phyloP scores from a whole-genome alignment of 2,329 filamentous ascomycete species.

The Phialophora verrucosa region DNA sequence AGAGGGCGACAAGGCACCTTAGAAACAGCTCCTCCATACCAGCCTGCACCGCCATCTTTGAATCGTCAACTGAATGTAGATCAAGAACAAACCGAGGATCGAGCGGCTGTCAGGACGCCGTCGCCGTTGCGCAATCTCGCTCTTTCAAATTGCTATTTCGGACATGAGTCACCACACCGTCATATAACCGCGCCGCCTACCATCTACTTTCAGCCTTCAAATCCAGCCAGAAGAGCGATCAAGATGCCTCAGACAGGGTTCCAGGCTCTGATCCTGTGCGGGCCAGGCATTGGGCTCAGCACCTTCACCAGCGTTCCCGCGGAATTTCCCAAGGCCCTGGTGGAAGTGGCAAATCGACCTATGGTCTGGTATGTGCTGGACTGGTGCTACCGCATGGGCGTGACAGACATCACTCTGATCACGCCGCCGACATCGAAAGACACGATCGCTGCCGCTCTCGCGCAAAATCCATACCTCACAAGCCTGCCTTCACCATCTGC shows the following conservation, averaged over 20 bases:
- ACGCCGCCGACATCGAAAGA: constrained; percentile 53
- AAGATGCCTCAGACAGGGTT: constrained; percentile 48
- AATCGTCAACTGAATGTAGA: constrained; percentile 25
- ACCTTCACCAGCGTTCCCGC: constrained; percentile 58
- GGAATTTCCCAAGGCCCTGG: constrained; percentile 56
- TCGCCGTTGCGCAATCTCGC: constrained; percentile 39
- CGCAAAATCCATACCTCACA: constrained; percentile 58
- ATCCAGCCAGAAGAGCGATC: constrained; percentile 16
- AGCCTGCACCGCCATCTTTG: constrained; percentile 35
- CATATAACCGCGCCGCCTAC: constrained; percentile 13
- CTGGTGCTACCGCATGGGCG: constrained; percentile 56
- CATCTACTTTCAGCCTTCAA: neutral
- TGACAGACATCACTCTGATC: constrained; percentile 55
- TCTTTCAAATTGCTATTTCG: constrained; percentile 26
- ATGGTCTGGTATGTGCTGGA: constrained; percentile 59
- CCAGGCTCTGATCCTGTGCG: constrained; percentile 56
- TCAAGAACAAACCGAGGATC: constrained; percentile 15
- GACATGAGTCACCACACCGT: constrained; percentile 30
- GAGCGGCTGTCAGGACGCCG: constrained; percentile 7
- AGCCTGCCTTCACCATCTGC: constrained; percentile 58
- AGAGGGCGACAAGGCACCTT: constrained; percentile 27
- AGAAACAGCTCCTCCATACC: constrained; percentile 39
- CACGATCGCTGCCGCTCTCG: constrained; percentile 54
- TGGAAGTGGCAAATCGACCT: constrained; percentile 57
- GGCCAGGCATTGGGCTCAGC: constrained; percentile 56